Conservation (phyloP, 805 yeast species). For the Lipomyces japonicus region DNA sequence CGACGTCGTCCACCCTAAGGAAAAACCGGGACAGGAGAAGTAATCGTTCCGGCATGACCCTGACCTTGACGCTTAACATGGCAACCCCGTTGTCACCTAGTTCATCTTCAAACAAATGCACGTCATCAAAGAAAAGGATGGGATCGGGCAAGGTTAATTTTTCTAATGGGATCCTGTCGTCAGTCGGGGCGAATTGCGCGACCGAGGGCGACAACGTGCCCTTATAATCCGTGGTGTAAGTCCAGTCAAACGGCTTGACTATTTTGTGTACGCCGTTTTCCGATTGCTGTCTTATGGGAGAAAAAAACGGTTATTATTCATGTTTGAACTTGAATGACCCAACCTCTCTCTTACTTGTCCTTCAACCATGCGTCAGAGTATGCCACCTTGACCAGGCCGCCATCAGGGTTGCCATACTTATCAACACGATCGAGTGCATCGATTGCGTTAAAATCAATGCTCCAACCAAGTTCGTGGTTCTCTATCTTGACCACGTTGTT, state of each 20-base stretch:
- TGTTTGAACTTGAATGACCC: too few relatives aligned
- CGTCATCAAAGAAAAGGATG: conserved; percentile 82
- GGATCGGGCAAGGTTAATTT: conserved; percentile 74
- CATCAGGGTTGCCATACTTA: conserved; percentile 48
- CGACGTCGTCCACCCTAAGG: conserved; percentile 83
- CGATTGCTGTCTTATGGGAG: conserved; percentile 2
- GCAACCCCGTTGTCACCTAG: conserved; percentile 94
- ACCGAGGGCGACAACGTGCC: conserved; percentile 44
- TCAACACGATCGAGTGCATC: conserved; percentile 66
- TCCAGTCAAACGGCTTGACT: conserved; percentile 92
- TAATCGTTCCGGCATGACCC: conserved; percentile 84
- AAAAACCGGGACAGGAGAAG: conserved; percentile 73
- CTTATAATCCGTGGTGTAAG: conserved; percentile 75
- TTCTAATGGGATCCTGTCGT: conserved; percentile 58
- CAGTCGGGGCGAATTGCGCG: conserved; percentile 35
- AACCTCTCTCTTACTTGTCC: conserved; percentile 29
- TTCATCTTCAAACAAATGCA: conserved; percentile 88
- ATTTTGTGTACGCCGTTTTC: conserved; percentile 52
- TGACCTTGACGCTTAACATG: conserved; percentile 66
- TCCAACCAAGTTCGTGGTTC: conserved; percentile 42
- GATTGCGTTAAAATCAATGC: conserved; percentile 65
- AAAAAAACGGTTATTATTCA: too few relatives aligned
- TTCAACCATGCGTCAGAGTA: conserved; percentile 80
- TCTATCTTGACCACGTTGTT: conserved; percentile 60
- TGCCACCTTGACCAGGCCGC: conserved; percentile 60